Evolutionary conservation across 306 rosid genomes (phyloP).

Genomic region (Myrica gale): DNA sequence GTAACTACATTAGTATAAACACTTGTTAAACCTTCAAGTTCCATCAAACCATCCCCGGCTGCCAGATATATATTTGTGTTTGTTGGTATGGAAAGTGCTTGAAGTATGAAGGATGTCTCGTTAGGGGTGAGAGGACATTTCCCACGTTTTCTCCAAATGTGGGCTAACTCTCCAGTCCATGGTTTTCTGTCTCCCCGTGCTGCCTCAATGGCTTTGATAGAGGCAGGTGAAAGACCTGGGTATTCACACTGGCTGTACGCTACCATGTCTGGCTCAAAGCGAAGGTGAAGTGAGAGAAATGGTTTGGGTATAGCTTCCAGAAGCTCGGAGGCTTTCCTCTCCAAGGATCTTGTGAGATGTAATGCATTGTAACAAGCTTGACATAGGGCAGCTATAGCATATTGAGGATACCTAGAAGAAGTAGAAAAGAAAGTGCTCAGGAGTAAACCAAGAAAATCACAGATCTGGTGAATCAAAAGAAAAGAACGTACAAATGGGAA

Average conservation of each 20-base stretch:
- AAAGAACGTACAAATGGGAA: neutral
- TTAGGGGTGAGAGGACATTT: conserved; percentile 87
- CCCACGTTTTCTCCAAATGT: conserved; percentile 76
- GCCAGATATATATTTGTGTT: conserved; percentile 78
- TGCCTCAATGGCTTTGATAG: conserved; percentile 61
- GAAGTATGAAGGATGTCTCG: conserved; percentile 76
- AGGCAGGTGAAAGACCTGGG: conserved; percentile 54
- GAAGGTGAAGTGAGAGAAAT: conserved; percentile 84
- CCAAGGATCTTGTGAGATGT: conserved; percentile 68
- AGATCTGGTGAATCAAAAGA: neutral
- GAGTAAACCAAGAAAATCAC: neutral
- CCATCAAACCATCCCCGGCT: conserved; percentile 95
- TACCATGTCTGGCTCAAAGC: conserved; percentile 95
- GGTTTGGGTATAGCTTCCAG: conserved; percentile 91
- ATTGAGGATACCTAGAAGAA: conserved; percentile 62
- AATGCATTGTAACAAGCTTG: conserved; percentile 91
- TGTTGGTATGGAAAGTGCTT: conserved; percentile 68
- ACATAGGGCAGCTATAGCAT: conserved; percentile 89
- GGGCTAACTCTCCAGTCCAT: conserved; percentile 79
- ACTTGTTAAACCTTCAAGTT: conserved; percentile 64
- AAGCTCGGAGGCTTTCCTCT: conserved; percentile 78
- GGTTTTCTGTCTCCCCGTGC: conserved; percentile 79
- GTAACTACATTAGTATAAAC: conserved; percentile 64
- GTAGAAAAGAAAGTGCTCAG: neutral
- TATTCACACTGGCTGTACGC: conserved; percentile 91